phyloP scores from a whole-genome alignment of 1,139 yeast species.

The Geotrichum macrosporum region DNA sequence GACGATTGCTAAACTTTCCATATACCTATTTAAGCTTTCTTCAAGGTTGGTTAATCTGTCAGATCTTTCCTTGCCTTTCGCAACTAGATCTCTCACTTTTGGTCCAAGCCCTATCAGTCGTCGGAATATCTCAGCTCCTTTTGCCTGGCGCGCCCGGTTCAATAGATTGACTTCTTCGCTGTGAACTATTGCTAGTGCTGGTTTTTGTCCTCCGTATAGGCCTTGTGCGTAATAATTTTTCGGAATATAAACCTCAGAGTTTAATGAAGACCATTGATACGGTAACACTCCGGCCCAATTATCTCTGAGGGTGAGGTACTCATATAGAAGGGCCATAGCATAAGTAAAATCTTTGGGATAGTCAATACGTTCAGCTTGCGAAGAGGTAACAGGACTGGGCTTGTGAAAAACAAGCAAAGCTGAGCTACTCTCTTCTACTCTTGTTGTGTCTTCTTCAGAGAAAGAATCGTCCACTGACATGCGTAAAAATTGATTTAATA shows the following conservation, averaged over 20 bases:
- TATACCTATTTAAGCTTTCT: not conserved
- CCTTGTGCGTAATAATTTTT: not conserved
- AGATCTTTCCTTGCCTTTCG: not conserved
- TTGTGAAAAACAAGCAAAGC: no score
- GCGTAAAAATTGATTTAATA: not conserved
- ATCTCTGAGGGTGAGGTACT: constrained; percentile 6
- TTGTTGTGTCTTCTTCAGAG: constrained; percentile 1
- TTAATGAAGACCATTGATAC: not conserved
- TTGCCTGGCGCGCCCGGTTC: not conserved
- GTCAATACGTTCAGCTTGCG: no score
- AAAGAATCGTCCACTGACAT: not conserved
- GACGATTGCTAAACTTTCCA: not conserved
- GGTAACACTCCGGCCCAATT: constrained; percentile 13
- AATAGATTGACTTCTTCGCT: constrained; percentile 1
- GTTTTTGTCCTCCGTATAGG: not conserved
- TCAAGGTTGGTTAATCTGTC: not conserved
- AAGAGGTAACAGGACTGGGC: no score
- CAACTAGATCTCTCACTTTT: constrained; percentile 1
- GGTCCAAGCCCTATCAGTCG: constrained; percentile 8
- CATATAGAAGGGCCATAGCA: constrained; percentile 10
- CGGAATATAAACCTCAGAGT: not conserved
- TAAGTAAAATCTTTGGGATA: constrained; percentile 8
- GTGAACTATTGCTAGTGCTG: constrained; percentile 1
- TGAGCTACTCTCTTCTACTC: not conserved
- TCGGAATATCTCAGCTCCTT: not conserved